These are phyloP conservation scores for Cardiospermum halicacabum DNA, from an alignment of 345 rosid species.

Conservation along the genomic window DNA sequence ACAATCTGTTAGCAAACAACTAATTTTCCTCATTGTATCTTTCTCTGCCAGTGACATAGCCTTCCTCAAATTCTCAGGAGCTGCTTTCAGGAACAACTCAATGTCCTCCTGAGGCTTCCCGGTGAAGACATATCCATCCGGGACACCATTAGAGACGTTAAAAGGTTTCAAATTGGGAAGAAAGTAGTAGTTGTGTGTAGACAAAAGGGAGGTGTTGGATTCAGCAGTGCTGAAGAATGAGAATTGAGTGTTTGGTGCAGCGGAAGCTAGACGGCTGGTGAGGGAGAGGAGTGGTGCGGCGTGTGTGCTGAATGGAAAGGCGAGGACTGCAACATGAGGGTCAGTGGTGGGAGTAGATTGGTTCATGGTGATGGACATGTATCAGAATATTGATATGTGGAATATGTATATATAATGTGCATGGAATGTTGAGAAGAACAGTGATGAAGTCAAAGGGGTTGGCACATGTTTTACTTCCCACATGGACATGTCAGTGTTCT, in stretches of 20 bases:
- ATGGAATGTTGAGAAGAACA: no score
- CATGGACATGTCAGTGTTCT: no score
- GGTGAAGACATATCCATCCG: conserved; percentile 16
- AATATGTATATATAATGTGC: no score
- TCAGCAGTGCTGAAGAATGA: conserved; percentile 30
- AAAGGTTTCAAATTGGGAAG: conserved; percentile 20
- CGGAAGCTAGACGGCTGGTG: conserved; percentile 25
- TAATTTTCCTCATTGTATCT: conserved; percentile 27
- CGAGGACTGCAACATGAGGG: conserved; percentile 34
- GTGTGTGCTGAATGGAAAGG: conserved; percentile 44
- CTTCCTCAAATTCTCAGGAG: conserved; percentile 22
- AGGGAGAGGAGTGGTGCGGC: conserved; percentile 33
- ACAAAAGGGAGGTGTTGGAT: conserved; percentile 14
- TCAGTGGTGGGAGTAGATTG: neutral
- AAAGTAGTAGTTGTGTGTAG: neutral
- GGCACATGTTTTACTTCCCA: no score
- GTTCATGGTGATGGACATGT: conserved; percentile 1
- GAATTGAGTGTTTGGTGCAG: conserved; percentile 28
- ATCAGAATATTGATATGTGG: no score
- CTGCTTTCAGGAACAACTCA: conserved; percentile 33
- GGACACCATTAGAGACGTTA: conserved; percentile 31
- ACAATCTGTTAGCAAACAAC: conserved; percentile 35
- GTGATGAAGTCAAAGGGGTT: no score
- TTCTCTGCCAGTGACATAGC: conserved; percentile 29
- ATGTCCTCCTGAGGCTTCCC: conserved; percentile 34